Percentiles rank a stretch among this genome's conserved stretches.
Evolutionary conservation across 2,329 filamentous ascomycete genomes (phyloP).

Genomic region (Penicillium occitanis): DNA sequence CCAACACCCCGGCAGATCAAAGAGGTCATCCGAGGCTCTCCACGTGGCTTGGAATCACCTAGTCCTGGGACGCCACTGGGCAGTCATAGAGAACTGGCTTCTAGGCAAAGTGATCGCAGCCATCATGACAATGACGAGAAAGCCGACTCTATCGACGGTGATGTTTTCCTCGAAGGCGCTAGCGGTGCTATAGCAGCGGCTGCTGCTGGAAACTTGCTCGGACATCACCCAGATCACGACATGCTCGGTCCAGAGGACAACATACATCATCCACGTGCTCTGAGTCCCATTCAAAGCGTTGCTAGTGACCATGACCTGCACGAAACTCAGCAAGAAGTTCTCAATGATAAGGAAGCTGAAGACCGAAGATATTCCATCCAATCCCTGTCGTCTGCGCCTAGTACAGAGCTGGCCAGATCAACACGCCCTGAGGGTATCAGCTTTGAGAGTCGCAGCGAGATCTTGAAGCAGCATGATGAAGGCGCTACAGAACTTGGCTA

Average conservation of each 20-base stretch:
- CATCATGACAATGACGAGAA: slow-evolving; percentile 34
- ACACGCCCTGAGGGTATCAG: slow-evolving; percentile 54
- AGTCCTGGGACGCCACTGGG: slow-evolving; percentile 52
- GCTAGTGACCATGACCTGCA: slow-evolving; percentile 77
- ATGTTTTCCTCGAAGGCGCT: slow-evolving; percentile 31
- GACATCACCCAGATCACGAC: slow-evolving; percentile 50
- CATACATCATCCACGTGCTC: slow-evolving; percentile 63
- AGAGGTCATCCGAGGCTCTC: slow-evolving; percentile 62
- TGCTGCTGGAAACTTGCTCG: slow-evolving; percentile 39
- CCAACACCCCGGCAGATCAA: slow-evolving; percentile 63
- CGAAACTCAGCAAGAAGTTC: slow-evolving; percentile 58
- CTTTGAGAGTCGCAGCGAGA: slow-evolving; percentile 51
- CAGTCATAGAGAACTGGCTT: slow-evolving; percentile 45
- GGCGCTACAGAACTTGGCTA: slow-evolving; percentile 40
- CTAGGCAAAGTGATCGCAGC: slow-evolving; percentile 11
- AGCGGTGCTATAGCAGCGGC: slow-evolving; percentile 43
- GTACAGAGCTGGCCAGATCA: slow-evolving; percentile 57
- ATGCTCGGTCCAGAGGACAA: slow-evolving; percentile 45
- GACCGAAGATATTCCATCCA: slow-evolving; percentile 55
- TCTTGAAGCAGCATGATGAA: slow-evolving; percentile 47
- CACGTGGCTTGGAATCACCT: slow-evolving; percentile 56
- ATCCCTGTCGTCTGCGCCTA: slow-evolving; percentile 59
- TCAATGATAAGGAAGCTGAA: slow-evolving; percentile 59
- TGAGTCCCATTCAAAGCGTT: slow-evolving; percentile 90
- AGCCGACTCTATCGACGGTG: slow-evolving; percentile 32